phyloP scores from a whole-genome alignment of 768 basidiomycete genomes.

The Hericium alpestre region DNA sequence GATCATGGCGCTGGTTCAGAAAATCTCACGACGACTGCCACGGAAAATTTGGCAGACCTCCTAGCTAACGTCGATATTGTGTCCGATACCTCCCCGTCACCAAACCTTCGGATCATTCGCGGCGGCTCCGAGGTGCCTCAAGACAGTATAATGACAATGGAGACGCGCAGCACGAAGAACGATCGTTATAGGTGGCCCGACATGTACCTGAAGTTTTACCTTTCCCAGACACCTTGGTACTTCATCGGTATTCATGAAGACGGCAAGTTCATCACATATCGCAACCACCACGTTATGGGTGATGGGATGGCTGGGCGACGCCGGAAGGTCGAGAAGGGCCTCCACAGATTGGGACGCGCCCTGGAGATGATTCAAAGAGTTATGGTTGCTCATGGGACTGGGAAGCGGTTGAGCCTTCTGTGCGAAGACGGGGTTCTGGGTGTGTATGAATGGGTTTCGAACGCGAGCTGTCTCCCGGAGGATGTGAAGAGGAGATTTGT shows the following conservation, averaged over 20 bases:
- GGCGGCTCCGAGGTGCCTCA: conserved; percentile 1
- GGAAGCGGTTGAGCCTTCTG: conserved; percentile 9
- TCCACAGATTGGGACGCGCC: conserved; percentile 15
- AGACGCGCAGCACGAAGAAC: conserved; percentile 15
- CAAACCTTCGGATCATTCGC: not conserved
- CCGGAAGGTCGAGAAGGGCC: conserved; percentile 14
- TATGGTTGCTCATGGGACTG: conserved; percentile 11
- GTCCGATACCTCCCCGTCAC: not conserved
- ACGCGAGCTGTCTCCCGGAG: conserved; percentile 3
- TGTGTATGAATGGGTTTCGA: conserved; percentile 2
- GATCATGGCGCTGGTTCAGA: not conserved
- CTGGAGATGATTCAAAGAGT: conserved; percentile 12
- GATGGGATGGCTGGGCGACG: conserved; percentile 14
- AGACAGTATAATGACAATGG: conserved; percentile 19
- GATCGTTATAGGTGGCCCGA: conserved; percentile 40
- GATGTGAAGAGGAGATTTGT: not conserved
- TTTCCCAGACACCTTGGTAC: conserved; percentile 56
- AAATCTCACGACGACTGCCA: not conserved
- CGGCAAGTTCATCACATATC: conserved; percentile 39
- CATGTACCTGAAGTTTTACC: conserved; percentile 51
- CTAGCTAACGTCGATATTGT: not conserved
- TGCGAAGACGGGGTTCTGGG: conserved; percentile 4
- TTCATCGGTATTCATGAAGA: conserved; percentile 45
- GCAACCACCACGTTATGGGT: conserved; percentile 27
- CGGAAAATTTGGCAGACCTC: not conserved